A percentile compares a stretch with the other conserved stretches of the same genome.
Conservation (phyloP, 148 eudicot species). For the Gaultheria prostrata region DNA sequence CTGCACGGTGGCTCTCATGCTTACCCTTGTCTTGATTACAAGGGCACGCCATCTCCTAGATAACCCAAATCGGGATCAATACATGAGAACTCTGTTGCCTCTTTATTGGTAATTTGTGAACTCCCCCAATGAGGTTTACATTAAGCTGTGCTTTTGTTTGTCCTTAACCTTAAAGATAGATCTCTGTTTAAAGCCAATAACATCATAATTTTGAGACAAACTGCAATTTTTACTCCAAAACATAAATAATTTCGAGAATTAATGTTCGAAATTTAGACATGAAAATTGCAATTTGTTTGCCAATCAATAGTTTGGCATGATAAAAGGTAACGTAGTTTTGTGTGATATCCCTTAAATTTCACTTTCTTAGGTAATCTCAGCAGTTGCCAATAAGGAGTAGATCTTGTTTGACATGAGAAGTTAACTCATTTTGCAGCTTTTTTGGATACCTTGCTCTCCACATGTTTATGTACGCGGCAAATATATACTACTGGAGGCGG, state of each 20-base stretch:
- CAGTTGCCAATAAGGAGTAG: background rate
- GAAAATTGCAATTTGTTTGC: background rate
- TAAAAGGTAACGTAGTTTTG: background rate
- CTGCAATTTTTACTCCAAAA: background rate
- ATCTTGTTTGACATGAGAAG: background rate
- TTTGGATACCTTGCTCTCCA: conserved; percentile 62
- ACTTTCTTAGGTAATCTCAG: background rate
- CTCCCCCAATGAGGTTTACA: background rate
- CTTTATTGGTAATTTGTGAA: conserved; percentile 55
- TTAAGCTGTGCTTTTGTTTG: background rate
- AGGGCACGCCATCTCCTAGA: conserved; percentile 8
- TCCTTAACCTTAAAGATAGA: background rate
- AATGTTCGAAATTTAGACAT: background rate
- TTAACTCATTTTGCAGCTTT: conserved; percentile 48
- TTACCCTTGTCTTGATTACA: conserved; percentile 53
- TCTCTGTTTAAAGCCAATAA: background rate
- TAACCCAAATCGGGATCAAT: conserved; percentile 41
- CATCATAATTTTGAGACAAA: background rate
- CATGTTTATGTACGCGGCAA: conserved; percentile 72
- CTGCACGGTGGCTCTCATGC: conserved; percentile 57
- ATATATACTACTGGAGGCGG: conserved; percentile 76
- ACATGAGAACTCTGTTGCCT: conserved; percentile 56
- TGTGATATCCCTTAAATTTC: background rate
- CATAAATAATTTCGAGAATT: background rate
- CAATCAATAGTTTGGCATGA: background rate